phyloP scores from a whole-genome alignment of 148 eudicot species.

The Silene latifolia region DNA sequence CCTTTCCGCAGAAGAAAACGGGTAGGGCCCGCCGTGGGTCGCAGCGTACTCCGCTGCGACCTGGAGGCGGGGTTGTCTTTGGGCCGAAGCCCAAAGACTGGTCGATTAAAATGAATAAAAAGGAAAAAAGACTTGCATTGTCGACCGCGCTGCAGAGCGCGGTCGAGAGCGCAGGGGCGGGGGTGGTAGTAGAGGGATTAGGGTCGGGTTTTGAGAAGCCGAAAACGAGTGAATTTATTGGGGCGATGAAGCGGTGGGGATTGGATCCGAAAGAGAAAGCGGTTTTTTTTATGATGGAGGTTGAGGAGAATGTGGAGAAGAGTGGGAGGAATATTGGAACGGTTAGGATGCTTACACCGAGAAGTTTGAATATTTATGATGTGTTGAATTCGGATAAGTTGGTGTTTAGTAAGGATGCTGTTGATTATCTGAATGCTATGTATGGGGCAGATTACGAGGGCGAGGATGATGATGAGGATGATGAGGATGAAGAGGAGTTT shows the following conservation, averaged over 20 bases:
- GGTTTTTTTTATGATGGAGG: conserved; percentile 60
- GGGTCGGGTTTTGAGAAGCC: conserved; percentile 71
- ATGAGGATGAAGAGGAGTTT: conserved; percentile 21
- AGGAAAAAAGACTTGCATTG: conserved; percentile 82
- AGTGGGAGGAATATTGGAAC: conserved; percentile 90
- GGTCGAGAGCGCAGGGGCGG: conserved; percentile 43
- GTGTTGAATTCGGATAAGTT: conserved; percentile 74
- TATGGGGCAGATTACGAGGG: conserved; percentile 60
- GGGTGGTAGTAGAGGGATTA: conserved; percentile 76
- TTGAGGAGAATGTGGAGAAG: conserved; percentile 64
- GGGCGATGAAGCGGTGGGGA: conserved; percentile 73
- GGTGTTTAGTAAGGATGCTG: conserved; percentile 58
- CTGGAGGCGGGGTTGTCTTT: conserved; percentile 85
- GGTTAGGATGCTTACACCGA: conserved; percentile 76
- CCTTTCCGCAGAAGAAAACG: conserved; percentile 80
- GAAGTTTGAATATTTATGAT: conserved; percentile 85
- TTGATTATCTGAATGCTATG: conserved; percentile 74
- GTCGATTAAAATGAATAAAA: conserved; percentile 76
- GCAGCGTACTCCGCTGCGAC: conserved; percentile 64
- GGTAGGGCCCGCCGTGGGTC: conserved; percentile 94
- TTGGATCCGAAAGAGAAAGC: conserved; percentile 74
- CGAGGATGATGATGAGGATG: conserved; percentile 39
- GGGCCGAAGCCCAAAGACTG: conserved; percentile 95
- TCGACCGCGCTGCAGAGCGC: conserved; percentile 53
- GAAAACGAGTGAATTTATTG: conserved; percentile 85